These are phyloP conservation scores for Centella asiatica DNA, from an alignment of 129 eudicot genomes.

Conservation along the genomic window DNA sequence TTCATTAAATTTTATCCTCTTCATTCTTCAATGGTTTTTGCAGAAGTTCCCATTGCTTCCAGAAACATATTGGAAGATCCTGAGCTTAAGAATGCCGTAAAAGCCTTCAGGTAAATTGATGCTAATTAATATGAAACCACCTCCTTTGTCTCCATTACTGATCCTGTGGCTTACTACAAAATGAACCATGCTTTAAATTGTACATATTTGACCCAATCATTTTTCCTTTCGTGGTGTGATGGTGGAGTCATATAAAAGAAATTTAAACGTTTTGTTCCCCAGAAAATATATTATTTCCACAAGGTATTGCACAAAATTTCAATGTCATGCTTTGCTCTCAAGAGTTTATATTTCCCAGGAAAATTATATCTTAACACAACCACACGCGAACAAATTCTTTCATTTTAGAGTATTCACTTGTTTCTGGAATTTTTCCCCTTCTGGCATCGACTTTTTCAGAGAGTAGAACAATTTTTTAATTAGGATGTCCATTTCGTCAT, in stretches of 20 bases:
- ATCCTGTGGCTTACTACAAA: not conserved
- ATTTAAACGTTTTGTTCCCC: no score
- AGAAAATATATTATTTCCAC: no score
- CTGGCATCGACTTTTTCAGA: no score
- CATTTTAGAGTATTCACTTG: no score
- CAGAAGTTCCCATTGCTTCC: slow-evolving; percentile 74
- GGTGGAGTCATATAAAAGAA: not conserved
- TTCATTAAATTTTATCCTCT: no score
- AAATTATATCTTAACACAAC: not conserved
- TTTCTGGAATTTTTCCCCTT: no score
- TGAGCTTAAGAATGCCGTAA: slow-evolving; percentile 85
- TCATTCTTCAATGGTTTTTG: slow-evolving; percentile 12
- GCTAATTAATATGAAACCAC: not conserved
- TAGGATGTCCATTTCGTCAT: not conserved
- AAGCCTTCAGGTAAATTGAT: slow-evolving; percentile 45
- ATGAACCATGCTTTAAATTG: not conserved
- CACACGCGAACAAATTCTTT: no score
- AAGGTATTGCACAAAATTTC: not conserved
- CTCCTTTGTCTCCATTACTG: not conserved
- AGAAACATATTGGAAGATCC: slow-evolving; percentile 82
- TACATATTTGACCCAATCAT: no score
- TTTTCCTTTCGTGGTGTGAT: no score
- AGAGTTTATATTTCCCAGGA: no score
- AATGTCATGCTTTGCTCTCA: not conserved
- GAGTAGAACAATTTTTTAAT: no score